Conservation (phyloP, 345 rosid genomes). For the Gossypium rotundifolium region DNA sequence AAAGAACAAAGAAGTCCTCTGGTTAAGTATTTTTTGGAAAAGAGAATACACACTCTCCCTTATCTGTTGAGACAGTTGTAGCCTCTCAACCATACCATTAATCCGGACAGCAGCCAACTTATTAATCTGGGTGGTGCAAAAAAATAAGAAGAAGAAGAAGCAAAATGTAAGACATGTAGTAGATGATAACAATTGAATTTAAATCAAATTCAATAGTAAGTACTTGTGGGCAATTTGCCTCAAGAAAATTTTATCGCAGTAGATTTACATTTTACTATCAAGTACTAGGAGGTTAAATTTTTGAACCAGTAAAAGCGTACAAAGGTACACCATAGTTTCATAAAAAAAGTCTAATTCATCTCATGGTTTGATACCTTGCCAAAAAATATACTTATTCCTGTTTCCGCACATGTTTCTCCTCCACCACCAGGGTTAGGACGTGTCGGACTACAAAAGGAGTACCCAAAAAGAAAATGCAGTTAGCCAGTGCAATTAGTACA, state of each 20-base stretch:
- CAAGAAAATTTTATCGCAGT: neutral
- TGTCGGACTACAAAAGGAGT: conserved; percentile 58
- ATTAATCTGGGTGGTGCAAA: conserved; percentile 43
- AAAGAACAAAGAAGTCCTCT: conserved; percentile 58
- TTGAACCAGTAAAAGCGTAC: neutral
- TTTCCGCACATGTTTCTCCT: conserved; percentile 99
- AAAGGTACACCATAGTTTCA: neutral
- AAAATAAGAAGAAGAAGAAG: neutral
- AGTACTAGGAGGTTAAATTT: neutral
- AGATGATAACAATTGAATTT: neutral
- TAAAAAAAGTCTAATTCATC: conserved; percentile 1
- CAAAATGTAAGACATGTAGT: conserved; percentile 6
- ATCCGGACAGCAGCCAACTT: conserved; percentile 85
- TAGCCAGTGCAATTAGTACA: conserved; percentile 8
- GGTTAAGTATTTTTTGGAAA: conserved; percentile 64
- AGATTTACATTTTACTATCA: neutral
- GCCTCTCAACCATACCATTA: conserved; percentile 77
- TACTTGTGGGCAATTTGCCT: neutral
- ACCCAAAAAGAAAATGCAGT: conserved; percentile 1
- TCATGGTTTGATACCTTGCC: conserved; percentile 48
- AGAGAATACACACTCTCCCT: conserved; percentile 67
- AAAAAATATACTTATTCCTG: conserved; percentile 80
- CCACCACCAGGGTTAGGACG: conserved; percentile 93
- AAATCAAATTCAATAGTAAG: neutral
- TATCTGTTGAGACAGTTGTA: conserved; percentile 66